Base-by-base conservation (phyloP, 2,329 filamentous ascomycete genomes). In the Fusarium acutatum region DNA sequence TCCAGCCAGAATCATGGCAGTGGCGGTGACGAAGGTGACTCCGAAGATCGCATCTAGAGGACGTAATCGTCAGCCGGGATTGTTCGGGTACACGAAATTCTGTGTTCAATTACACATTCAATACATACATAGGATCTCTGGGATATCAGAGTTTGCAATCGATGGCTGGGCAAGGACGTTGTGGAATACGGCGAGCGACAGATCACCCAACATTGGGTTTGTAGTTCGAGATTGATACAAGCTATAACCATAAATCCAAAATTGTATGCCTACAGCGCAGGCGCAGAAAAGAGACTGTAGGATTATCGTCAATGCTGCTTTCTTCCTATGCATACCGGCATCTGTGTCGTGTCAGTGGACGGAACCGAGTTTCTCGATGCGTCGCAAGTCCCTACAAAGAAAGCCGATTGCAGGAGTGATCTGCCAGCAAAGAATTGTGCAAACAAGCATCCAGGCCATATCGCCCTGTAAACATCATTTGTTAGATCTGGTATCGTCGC, bases 261-360 rank as follows among this genome's bases (percentile, higher is more conserved):
- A 86, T 58, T 86, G 85, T 14, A 86, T 83, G 3, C 84, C 84
- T 53, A 81, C 82, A 2, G 83, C 84, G 52, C 80, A 84, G 3
- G 84, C 82, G 37, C 84, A 86, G 75, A 86, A 86, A 2, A 86
- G 81, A 0, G 84, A 86, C 71, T 86, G 84, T 32, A 86, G 80
- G 14, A 86, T 79, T 82, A 86, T 86, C 1, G 85, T 86, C 67
- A 86, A 46, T 14, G 82, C 80, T 1, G 82, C 76, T 65, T 82
- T 83, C 32, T 81, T 75, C 7, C 82, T 79, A 35, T 82, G 81
- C 79, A 83, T 81, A 6, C 82, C 82, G 10, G 82, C 81, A 35
- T 83, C 64, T 66, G 3, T 11, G n/a, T 26, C 8, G 7, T 6
- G 14, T 65, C 30, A 66, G 47, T 14, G 2, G 2, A 5, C 12